Conservation (phyloP, 108 stramenopile genomes). For the Fistulifera pelliculosa region DNA sequence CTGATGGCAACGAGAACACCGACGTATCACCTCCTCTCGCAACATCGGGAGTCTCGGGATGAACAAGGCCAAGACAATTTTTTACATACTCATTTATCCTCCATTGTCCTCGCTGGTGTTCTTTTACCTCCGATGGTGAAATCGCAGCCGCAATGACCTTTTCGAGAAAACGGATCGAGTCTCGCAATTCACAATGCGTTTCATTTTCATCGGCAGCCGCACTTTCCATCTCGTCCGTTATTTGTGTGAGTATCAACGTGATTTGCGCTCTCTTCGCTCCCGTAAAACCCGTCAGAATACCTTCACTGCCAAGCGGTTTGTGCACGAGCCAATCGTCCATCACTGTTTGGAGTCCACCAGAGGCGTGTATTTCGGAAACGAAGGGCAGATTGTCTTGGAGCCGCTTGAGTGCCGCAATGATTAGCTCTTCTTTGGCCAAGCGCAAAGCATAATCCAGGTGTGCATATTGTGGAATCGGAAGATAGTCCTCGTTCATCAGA, state of each 20-base stretch:
- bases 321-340: slow-evolving; percentile 6
- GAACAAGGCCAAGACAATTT: slow-evolving; percentile 1
- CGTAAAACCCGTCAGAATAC: slow-evolving; percentile 12
- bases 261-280: slow-evolving; percentile 1
- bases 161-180: slow-evolving; percentile 1
- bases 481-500: too few species aligned
- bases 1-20: slow-evolving; percentile 42
- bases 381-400: slow-evolving; percentile 27
- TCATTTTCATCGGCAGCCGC: background rate
- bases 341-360: background rate
- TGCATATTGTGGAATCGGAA: too few species aligned
- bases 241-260: background rate
- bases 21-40: slow-evolving; percentile 43
- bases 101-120: too few species aligned
- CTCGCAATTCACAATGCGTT: slow-evolving; percentile 1
- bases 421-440: slow-evolving; percentile 24
- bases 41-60: slow-evolving; percentile 22
- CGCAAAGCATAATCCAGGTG: too few species aligned
- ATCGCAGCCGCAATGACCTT: background rate
- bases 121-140: too few species aligned
- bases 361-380: slow-evolving; percentile 9
- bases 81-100: too few species aligned
- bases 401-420: slow-evolving; percentile 23
- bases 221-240: slow-evolving; percentile 9
- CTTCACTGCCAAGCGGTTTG: slow-evolving; percentile 4